Evolutionary conservation across 345 rosid species (phyloP), one percentile per base, ranked within the genome.

Genomic region (Citrus medica): DNA sequence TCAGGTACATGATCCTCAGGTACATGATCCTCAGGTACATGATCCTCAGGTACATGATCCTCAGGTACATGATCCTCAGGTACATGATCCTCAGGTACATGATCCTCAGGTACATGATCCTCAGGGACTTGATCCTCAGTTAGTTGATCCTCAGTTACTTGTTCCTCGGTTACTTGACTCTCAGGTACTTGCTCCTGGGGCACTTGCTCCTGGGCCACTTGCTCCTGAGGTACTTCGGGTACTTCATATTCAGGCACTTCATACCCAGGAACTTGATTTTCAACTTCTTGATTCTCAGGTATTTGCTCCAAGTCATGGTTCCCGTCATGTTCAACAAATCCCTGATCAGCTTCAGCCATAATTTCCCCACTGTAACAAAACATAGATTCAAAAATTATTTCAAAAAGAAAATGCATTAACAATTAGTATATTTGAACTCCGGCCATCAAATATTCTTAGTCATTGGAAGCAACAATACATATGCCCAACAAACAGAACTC

Each of bases 261-360:
- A 67, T 83, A 73, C 66, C 78, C 82, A 58, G 66, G 84, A 12
- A 67, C 79, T 58, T 53, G 76, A 80, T 85, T 80, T 56, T 83
- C 78, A 55, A 70, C 72, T 42, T 75, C 38, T 60, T 84, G 86
- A 40, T 84, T 85, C 71, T 83, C 83, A 60, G 76, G 25, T 14
- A 75, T 76, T 27, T 87, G 82, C 32, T 83, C 85, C 30, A 40
- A 78, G 9, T 71, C 79, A 61, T 83, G 79, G 78, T 81, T 77
- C 48, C 84, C 89, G 33, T 83, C 83, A 53, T 87, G 80, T 64
- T 84, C 87, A 67, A 58, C 84, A 60, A 83, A 85, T 71, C 66
- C 82, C 63, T 83, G 88, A 67, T 85, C 84, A 79, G 74, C 79
- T 58, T 77, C 88, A 58, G 86, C 77, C 84, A 82, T 78, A n/a